Base-by-base conservation (phyloP, 495 filamentous ascomycete genomes). In the Penicillium desertorum region DNA sequence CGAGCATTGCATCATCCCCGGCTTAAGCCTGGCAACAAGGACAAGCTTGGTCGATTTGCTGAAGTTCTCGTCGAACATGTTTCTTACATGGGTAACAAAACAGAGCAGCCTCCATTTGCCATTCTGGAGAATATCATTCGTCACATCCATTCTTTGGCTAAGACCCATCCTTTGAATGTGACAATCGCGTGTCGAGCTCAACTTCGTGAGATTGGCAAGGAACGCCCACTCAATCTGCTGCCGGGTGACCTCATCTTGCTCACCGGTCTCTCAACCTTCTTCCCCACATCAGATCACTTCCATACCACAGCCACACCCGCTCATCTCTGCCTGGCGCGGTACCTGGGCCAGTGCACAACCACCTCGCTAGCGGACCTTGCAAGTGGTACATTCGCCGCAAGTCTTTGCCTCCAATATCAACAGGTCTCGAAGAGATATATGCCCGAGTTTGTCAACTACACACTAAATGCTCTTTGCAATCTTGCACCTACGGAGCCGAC, bases 271-370 rank as follows among this genome's bases (percentile, higher is more conserved):
- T 84, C 84, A 29, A 84, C 86, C 8, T 88, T 93, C 57, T 99
- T 95, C 69, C 91, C 95, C 5, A 96, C 95, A 0, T 96, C 90
- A 0, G 94, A 99, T 73, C 91, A 96, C 70, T 98, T 97, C 71
- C 94, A 98, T 62, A 87, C 91, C 54, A 88, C 98, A 16, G 85
- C 88, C 46, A 98, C 94, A 5, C 94, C 94, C 0, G 89, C 93
- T 1, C 88, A 89, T 66, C 81, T 97, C 7, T 83, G 68, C 49
- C 88, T 98, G 69, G 81, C 83, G 29, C 82, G 89, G 45, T 97
- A 88, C 66, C 78, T 98, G n/a, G 89, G 86, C 0, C 85, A 95
- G 62, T 88, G 83, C 47, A 75, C 84, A 27, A 88, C 89, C 0
- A 79, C 81, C 41, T 70, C 71, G 3, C 71, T 91, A 5, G 64